Conservation (phyloP, 1,139 yeast genomes). For the Taphrina flavorubra region DNA sequence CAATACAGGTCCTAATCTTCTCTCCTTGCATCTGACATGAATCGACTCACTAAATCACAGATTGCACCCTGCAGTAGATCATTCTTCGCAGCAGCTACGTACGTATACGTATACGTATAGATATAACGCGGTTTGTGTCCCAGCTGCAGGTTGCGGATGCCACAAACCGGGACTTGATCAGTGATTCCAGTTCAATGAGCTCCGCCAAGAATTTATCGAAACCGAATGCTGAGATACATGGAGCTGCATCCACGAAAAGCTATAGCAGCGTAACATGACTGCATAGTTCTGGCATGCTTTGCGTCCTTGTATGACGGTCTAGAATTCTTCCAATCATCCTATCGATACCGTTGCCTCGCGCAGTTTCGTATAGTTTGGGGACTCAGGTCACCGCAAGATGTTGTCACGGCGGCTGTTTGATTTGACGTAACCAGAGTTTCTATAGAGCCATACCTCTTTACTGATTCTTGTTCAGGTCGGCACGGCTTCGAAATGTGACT, state of each 20-base stretch:
- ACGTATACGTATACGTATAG: neutral
- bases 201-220: neutral
- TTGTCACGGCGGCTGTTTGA: conserved; percentile 13
- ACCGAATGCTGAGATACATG: too few species aligned
- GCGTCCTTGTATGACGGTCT: too few species aligned
- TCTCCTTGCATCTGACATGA: neutral
- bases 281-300: too few species aligned
- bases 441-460: too few species aligned
- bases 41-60: neutral
- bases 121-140: too few species aligned
- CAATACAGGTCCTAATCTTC: neutral
- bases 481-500: neutral
- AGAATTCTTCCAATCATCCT: too few species aligned
- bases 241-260: too few species aligned
- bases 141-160: too few species aligned
- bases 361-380: neutral
- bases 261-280: too few species aligned
- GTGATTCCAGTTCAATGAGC: neutral
- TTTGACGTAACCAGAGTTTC: neutral
- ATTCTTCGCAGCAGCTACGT: too few species aligned
- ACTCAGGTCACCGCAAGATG: neutral
- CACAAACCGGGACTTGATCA: too few species aligned
- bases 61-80: neutral
- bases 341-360: too few species aligned
- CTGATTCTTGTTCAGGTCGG: neutral